These are phyloP conservation scores for Boeremia lycopersici DNA, from an alignment of 2,329 filamentous ascomycete species.

Conservation along the genomic window DNA sequence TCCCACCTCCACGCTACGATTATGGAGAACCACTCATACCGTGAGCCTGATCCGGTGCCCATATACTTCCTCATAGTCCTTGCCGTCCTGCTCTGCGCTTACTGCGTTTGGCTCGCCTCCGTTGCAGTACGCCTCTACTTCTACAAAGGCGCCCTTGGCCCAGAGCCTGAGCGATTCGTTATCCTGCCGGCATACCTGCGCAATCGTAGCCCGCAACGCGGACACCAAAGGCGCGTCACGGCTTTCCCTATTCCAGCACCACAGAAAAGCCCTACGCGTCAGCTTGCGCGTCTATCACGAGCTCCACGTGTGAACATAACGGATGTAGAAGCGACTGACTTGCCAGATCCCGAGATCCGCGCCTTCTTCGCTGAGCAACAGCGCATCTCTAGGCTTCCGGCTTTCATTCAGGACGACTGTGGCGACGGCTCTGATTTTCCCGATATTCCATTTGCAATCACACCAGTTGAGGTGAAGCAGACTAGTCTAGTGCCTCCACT, in stretches of 20 bases:
- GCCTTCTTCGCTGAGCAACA: conserved; percentile 27
- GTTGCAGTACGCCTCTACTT: conserved; percentile 32
- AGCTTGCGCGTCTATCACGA: background rate
- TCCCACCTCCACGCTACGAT: too few relatives aligned
- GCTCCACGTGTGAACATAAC: conserved; percentile 15
- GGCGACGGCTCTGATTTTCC: conserved; percentile 38
- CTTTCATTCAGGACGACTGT: conserved; percentile 40
- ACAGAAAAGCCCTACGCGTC: background rate
- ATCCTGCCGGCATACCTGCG: conserved; percentile 23
- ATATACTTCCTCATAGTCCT: conserved; percentile 27
- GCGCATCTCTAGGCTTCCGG: conserved; percentile 32
- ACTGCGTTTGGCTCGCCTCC: conserved; percentile 27
- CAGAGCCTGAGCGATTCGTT: conserved; percentile 25
- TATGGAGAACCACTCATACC: background rate
- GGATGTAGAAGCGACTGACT: conserved; percentile 5
- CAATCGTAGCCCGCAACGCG: background rate
- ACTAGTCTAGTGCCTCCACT: background rate
- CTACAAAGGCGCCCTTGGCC: conserved; percentile 31
- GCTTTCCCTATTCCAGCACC: conserved; percentile 1
- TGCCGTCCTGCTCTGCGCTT: conserved; percentile 22
- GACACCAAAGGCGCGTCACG: background rate
- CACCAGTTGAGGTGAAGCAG: conserved; percentile 11
- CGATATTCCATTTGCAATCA: conserved; percentile 22
- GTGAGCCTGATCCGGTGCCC: conserved; percentile 3
- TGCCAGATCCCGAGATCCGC: conserved; percentile 14